phyloP scores from a whole-genome alignment of 2,329 filamentous ascomycete species.

The Pseudocercospora fijiensis region DNA sequence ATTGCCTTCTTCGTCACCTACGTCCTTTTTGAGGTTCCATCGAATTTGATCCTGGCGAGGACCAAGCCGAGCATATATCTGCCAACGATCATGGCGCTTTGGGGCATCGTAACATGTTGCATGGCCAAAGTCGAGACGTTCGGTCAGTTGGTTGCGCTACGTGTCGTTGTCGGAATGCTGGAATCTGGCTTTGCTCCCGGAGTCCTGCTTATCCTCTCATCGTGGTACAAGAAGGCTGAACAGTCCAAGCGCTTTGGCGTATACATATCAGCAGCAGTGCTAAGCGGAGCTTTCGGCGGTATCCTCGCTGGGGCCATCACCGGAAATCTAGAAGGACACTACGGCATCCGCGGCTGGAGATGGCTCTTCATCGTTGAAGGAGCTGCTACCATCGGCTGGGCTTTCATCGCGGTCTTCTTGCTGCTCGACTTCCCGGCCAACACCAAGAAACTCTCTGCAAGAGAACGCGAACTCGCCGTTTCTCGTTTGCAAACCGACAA shows the following conservation, averaged over 20 bases:
- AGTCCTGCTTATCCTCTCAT: conserved; percentile 55
- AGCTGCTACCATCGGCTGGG: conserved; percentile 48
- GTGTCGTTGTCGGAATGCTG: conserved; percentile 57
- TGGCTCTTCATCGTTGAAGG: conserved; percentile 38
- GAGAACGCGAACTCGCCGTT: conserved; percentile 47
- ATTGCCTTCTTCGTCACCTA: conserved; percentile 51
- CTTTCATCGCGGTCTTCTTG: conserved; percentile 47
- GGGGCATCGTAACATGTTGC: conserved; percentile 51
- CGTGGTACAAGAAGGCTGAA: conserved; percentile 61
- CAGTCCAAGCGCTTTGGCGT: conserved; percentile 58
- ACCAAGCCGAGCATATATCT: conserved; percentile 53
- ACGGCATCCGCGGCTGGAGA: conserved; percentile 44
- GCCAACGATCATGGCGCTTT: conserved; percentile 54
- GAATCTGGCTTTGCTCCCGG: conserved; percentile 59
- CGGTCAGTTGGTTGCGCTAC: conserved; percentile 51
- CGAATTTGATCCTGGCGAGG: conserved; percentile 54
- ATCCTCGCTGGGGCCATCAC: conserved; percentile 43
- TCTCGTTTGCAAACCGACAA: conserved; percentile 48
- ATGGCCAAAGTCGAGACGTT: conserved; percentile 54
- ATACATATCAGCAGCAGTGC: conserved; percentile 59
- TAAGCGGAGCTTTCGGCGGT: conserved; percentile 54
- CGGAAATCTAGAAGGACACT: conserved; percentile 40
- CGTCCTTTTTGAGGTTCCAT: conserved; percentile 55
- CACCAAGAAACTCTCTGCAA: conserved; percentile 43
- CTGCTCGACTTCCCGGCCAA: conserved; percentile 53